phyloP scores from a whole-genome alignment of 1,139 yeast species.

The Blastobotrys petasosporus region DNA sequence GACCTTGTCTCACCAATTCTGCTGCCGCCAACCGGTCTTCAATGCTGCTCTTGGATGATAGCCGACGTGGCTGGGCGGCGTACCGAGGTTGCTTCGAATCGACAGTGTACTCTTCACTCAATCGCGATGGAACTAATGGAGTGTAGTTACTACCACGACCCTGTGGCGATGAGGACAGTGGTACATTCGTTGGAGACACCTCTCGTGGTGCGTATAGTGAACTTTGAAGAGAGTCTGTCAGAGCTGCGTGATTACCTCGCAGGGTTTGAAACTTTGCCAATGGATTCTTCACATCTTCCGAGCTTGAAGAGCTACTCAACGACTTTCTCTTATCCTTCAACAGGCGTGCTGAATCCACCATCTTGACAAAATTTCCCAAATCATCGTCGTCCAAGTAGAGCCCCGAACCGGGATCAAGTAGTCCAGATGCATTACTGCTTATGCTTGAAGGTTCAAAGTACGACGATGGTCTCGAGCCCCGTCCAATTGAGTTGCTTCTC shows the following conservation, averaged over 20 bases:
- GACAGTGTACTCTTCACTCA: conserved; percentile 31
- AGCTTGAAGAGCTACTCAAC: conserved; percentile 2
- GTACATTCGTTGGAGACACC: conserved; percentile 7
- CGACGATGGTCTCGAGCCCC: conserved; percentile 21
- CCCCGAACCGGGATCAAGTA: conserved; percentile 34
- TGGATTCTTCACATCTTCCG: conserved; percentile 24
- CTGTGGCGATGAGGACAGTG: conserved; percentile 33
- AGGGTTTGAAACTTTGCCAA: conserved; percentile 44
- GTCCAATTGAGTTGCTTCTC: conserved; percentile 22
- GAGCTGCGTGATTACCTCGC: conserved; percentile 41
- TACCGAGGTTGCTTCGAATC: conserved; percentile 13
- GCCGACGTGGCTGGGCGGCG: conserved; percentile 3
- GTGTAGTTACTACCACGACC: conserved; percentile 33
- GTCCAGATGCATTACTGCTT: conserved; percentile 23
- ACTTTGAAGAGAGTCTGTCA: conserved; percentile 35
- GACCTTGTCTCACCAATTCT: no score
- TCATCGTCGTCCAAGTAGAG: conserved; percentile 52
- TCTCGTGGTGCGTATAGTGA: conserved; percentile 18
- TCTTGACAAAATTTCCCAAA: conserved; percentile 68
- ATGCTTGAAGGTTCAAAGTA: conserved; percentile 23
- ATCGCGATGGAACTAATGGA: conserved; percentile 33
- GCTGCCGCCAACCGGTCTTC: neutral
- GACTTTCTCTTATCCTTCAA: neutral
- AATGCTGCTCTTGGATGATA: neutral
- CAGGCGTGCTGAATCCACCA: conserved; percentile 56